Base-by-base conservation (phyloP, 2,329 filamentous ascomycete genomes). In the Colletotrichum zoysiae region DNA sequence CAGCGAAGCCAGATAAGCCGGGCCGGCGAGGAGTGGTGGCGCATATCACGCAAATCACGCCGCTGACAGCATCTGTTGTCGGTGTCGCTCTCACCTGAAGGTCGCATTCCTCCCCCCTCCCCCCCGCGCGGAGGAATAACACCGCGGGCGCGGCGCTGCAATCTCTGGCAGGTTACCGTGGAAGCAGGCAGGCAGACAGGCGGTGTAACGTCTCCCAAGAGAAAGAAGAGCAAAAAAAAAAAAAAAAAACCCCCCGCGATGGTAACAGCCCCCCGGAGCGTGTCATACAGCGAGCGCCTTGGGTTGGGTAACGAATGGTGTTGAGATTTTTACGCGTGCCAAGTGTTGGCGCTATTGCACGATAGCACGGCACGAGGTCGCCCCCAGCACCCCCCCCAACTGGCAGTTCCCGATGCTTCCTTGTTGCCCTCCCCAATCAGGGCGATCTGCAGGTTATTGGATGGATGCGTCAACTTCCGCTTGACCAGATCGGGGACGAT, bases 401-500 rank as follows among this genome's bases (percentile, higher is more conserved):
- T 26, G 26, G 12, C 30, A 48, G 53, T 68, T 60, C 48, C 58
- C 26, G 26, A 26, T 26, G 26, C 26, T 26, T 26, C 26, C 26
- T 26, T 26, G 26, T 26, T 26, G 26, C 26, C 26, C 26, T 26
- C 26, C 26, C 26, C 59, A 55, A 23, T 35, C 40, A 53, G 55
- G 65, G 26, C 53, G 44, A 58, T 20, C 57, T 35, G 35, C 23
- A 61, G 18, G 14, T 66, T 71, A 71, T 62, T 62, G 70, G 56
- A 58, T 26, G 56, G 61, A 53, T 26, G 42, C 26, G 62, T 23
- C 23, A 35, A 62, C 48, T 57, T 48, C 59, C 67, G 56, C 70
- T 73, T 59, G 53, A 61, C 55, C 55, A 61, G 66, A 71, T 73
- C 67, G 42, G 48, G 44, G 67, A 56, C 55, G 42, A 51, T 44